Conservation (phyloP, 2,329 filamentous ascomycete species). For the Parastagonospora nodorum region DNA sequence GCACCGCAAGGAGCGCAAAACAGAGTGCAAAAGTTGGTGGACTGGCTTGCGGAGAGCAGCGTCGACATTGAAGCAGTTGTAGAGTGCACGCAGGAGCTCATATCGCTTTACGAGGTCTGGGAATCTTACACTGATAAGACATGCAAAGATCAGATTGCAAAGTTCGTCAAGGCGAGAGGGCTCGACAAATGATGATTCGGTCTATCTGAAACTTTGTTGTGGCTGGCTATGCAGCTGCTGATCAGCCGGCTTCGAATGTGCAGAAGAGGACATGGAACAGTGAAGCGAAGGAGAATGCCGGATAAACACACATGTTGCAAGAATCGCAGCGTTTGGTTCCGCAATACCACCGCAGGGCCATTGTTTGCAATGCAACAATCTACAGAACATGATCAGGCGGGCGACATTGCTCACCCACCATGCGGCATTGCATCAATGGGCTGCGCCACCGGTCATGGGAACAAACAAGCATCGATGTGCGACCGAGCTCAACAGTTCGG, state of each 20-base stretch:
- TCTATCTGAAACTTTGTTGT: conserved; percentile 7
- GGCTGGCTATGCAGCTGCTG: not conserved
- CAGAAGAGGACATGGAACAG: too few species aligned
- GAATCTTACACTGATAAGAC: conserved; percentile 68
- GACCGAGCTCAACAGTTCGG: conserved; percentile 5
- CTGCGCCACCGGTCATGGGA: conserved; percentile 12
- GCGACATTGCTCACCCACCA: not conserved
- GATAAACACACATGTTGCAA: too few species aligned
- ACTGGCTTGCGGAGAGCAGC: conserved; percentile 84
- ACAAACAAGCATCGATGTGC: conserved; percentile 9
- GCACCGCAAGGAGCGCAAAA: conserved; percentile 49
- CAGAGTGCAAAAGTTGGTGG: conserved; percentile 69
- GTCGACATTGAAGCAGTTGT: conserved; percentile 85
- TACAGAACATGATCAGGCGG: not conserved
- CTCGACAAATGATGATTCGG: conserved; percentile 56
- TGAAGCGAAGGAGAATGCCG: too few species aligned
- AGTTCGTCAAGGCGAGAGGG: conserved; percentile 65
- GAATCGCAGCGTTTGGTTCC: too few species aligned
- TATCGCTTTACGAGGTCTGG: conserved; percentile 83
- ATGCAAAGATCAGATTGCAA: conserved; percentile 66
- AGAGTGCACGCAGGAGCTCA: conserved; percentile 88
- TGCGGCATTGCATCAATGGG: not conserved
- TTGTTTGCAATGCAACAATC: not conserved
- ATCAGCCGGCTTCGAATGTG: not conserved
- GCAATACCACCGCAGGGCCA: not conserved